A percentile compares a stretch with the other conserved stretches of the same genome.
These are phyloP conservation scores for Telopea speciosissima DNA, from an alignment of 177 flowering plant genomes.

Conservation along the genomic window DNA sequence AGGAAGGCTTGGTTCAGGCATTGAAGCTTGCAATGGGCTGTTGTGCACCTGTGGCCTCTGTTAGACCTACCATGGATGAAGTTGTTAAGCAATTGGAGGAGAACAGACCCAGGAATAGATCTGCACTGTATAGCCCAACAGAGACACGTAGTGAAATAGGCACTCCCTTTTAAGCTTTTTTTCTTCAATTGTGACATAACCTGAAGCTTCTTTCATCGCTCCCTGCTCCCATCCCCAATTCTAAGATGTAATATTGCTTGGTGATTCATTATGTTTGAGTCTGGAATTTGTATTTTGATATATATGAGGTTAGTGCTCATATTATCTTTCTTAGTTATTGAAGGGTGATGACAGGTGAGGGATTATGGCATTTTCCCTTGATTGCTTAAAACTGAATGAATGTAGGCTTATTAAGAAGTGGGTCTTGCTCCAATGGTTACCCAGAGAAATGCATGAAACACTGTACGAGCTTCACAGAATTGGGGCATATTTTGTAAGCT, in stretches of 20 bases:
- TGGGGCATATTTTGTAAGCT: too few relatives aligned
- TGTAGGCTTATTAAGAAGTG: background rate
- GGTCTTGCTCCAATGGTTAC: background rate
- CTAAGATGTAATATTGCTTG: background rate
- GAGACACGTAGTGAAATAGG: slow-evolving; percentile 87
- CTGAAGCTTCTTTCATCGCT: slow-evolving; percentile 4
- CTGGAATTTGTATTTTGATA: background rate
- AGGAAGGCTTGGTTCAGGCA: slow-evolving; percentile 93
- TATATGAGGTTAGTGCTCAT: background rate
- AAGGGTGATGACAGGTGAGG: background rate
- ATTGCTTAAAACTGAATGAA: slow-evolving; percentile 9
- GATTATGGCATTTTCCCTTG: background rate
- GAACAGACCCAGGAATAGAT: slow-evolving; percentile 88
- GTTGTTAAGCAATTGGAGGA: slow-evolving; percentile 96
- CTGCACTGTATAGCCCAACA: slow-evolving; percentile 88
- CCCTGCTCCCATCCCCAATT: background rate
- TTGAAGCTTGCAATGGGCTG: slow-evolving; percentile 99
- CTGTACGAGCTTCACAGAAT: too few relatives aligned
- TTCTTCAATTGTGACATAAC: background rate
- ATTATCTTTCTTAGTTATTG: background rate
- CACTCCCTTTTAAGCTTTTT: slow-evolving; percentile 30
- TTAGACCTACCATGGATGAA: slow-evolving; percentile 88
- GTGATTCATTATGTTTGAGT: background rate
- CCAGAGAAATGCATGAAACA: background rate
- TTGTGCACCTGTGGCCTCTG: slow-evolving; percentile 91